Conservation (phyloP, 2,329 filamentous ascomycete species). For the Acephala macrosclerotiorum region DNA sequence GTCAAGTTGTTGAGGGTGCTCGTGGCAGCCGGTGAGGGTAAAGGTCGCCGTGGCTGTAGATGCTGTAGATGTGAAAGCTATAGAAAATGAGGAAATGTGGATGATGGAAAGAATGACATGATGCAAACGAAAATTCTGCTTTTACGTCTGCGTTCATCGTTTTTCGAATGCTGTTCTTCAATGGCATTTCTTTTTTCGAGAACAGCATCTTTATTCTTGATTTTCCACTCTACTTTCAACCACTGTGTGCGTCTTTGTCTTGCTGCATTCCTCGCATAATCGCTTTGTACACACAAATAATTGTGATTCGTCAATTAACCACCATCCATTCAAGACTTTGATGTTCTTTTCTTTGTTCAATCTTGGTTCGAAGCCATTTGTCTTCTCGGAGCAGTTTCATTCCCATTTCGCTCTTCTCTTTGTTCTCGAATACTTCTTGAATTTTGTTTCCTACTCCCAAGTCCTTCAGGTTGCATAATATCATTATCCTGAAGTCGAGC, state of each 20-base stretch:
- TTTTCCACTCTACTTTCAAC: neutral
- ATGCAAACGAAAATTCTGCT: neutral
- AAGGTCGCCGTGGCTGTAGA: neutral
- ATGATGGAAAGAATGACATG: neutral
- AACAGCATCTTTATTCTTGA: neutral
- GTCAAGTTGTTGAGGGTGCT: neutral
- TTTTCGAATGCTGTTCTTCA: neutral
- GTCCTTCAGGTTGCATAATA: neutral
- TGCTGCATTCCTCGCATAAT: neutral
- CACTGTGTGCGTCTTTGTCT: neutral
- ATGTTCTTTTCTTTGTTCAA: constrained; percentile 2
- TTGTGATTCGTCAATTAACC: neutral
- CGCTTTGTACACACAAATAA: constrained; percentile 1
- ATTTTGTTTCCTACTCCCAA: neutral
- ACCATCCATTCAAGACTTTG: neutral
- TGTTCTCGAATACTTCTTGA: neutral
- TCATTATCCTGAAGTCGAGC: too few relatives aligned
- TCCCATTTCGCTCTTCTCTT: neutral
- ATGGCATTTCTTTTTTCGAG: neutral
- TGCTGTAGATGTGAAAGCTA: neutral
- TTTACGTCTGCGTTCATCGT: neutral
- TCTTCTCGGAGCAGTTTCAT: neutral
- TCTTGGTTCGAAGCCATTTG: neutral
- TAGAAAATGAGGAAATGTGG: neutral
- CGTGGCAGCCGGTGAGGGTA: neutral